phyloP scores from a whole-genome alignment of 139 green algal genomes.

The Volvox africanus region DNA sequence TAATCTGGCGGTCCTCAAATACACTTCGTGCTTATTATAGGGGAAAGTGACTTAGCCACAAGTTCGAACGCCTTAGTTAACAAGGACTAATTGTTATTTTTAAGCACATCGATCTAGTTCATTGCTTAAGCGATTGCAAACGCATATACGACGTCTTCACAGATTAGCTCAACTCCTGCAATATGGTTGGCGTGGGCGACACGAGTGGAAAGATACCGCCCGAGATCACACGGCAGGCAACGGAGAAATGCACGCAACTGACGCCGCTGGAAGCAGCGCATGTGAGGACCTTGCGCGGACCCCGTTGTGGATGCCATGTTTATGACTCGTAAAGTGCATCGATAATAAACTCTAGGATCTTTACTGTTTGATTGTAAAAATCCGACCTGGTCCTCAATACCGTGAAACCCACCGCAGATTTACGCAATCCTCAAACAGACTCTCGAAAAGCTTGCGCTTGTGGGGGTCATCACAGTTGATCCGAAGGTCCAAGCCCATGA shows the following conservation, averaged over 20 bases:
- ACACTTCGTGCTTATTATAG: too few species aligned
- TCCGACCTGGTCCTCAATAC: not conserved
- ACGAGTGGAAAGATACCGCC: slow-evolving; percentile 27
- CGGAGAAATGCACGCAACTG: slow-evolving; percentile 58
- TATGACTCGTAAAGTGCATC: too few species aligned
- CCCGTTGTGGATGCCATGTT: not conserved
- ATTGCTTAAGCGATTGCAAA: too few species aligned
- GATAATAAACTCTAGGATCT: too few species aligned
- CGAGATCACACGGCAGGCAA: slow-evolving; percentile 52
- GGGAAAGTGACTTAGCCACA: too few species aligned
- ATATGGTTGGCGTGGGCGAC: slow-evolving; percentile 5
- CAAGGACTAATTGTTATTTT: too few species aligned
- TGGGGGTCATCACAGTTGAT: slow-evolving; percentile 76
- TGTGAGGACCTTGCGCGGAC: slow-evolving; percentile 41
- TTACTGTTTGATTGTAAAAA: too few species aligned
- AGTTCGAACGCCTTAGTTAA: too few species aligned
- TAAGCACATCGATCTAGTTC: too few species aligned
- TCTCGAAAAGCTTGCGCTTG: slow-evolving; percentile 71
- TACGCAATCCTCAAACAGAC: slow-evolving; percentile 69
- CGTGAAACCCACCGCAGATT: slow-evolving; percentile 58
- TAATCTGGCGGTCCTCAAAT: too few species aligned
- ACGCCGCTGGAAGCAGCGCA: slow-evolving; percentile 53
- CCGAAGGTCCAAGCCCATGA: slow-evolving; percentile 76
- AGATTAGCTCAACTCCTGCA: not conserved
- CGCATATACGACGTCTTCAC: too few species aligned